phyloP scores from a whole-genome alignment of 1,139 yeast species.

The Zygosaccharomyces sapae region DNA sequence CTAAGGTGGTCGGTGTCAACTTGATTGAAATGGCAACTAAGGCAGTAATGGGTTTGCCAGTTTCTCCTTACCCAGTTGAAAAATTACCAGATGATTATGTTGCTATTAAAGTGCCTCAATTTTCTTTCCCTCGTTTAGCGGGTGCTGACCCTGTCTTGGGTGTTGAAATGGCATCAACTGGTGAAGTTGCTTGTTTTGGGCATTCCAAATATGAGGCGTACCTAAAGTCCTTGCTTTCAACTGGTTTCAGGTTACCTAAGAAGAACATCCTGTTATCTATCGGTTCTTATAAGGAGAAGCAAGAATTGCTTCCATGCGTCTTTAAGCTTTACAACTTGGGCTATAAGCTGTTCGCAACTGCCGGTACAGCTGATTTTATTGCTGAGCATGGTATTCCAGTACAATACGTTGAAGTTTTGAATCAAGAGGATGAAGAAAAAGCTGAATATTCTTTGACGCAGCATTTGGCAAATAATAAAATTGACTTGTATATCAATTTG shows the following conservation, averaged over 20 bases:
- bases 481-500: constrained; percentile 91
- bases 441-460: constrained; percentile 93
- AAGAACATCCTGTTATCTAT: constrained; percentile 89
- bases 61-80: constrained; percentile 84
- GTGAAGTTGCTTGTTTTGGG: constrained; percentile 98
- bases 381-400: constrained; percentile 94
- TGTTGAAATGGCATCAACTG: constrained; percentile 99
- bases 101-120: constrained; percentile 97
- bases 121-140: constrained; percentile 93
- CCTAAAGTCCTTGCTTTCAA: constrained; percentile 86
- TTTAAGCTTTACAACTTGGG: constrained; percentile 78
- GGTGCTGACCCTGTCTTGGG: constrained; percentile 99
- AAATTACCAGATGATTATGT: constrained; percentile 89
- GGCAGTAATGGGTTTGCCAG: constrained; percentile 87
- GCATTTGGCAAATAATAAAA: constrained; percentile 93
- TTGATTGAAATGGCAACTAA: constrained; percentile 96
- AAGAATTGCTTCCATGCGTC: constrained; percentile 86
- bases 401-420: constrained; percentile 85
- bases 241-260: constrained; percentile 93
- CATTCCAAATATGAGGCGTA: constrained; percentile 96
- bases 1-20: constrained; percentile 96
- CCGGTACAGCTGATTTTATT: constrained; percentile 98
- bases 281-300: constrained; percentile 97
- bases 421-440: constrained; percentile 70
- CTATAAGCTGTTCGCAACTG: constrained; percentile 89